Evolutionary conservation across 2,329 filamentous ascomycete genomes (phyloP).

Genomic region (Venturia asperata): DNA sequence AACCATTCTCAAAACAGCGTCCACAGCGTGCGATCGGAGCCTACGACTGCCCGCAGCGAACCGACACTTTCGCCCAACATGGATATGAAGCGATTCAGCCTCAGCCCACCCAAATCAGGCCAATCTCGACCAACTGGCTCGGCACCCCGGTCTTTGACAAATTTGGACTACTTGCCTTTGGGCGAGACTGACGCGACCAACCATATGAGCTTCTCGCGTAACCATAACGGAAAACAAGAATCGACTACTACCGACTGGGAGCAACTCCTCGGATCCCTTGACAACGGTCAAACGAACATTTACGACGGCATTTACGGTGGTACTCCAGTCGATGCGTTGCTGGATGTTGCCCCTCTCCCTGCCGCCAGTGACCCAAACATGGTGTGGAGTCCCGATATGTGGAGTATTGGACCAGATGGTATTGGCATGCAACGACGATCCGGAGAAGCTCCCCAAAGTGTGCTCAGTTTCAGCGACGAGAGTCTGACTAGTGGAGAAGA

Average conservation of each 20-base stretch:
- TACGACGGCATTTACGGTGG: constrained; percentile 77
- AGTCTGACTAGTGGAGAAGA: constrained; percentile 47
- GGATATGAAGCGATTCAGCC: constrained; percentile 23
- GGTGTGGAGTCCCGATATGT: constrained; percentile 33
- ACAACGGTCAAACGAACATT: constrained; percentile 67
- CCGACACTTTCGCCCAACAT: constrained; percentile 40
- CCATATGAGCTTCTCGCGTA: constrained; percentile 17
- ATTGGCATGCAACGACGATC: not conserved
- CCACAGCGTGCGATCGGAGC: constrained; percentile 40
- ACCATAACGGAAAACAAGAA: constrained; percentile 36
- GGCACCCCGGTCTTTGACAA: constrained; percentile 29
- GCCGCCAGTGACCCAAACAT: constrained; percentile 25
- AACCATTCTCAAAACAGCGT: constrained; percentile 44
- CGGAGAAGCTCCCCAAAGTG: constrained; percentile 40
- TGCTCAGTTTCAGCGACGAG: constrained; percentile 54
- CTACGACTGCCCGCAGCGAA: constrained; percentile 40
- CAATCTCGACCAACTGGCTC: constrained; percentile 32
- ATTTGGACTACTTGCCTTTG: constrained; percentile 45
- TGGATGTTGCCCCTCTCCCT: constrained; percentile 20
- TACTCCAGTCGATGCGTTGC: constrained; percentile 33
- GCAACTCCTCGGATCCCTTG: constrained; percentile 68
- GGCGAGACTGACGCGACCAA: constrained; percentile 31
- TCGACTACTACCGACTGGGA: constrained; percentile 72
- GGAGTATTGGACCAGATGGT: constrained; percentile 26
- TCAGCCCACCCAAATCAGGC: constrained; percentile 25